These are phyloP conservation scores for Stephanodiscus triporus DNA, from an alignment of 108 stramenopile genomes.

Conservation along the genomic window DNA sequence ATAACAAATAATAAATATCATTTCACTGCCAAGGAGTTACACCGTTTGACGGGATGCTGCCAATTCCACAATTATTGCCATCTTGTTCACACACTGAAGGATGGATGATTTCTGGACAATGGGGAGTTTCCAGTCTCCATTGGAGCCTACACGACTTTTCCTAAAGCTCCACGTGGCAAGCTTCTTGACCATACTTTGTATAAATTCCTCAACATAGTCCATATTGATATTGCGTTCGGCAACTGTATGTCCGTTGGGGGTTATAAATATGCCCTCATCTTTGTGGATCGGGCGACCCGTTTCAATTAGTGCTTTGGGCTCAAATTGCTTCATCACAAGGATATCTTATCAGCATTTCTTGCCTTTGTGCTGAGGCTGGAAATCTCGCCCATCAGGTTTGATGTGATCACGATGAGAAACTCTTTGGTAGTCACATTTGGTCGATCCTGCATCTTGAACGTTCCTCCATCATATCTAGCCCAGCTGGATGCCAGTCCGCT, in stretches of 20 bases:
- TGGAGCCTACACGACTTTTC: slow-evolving; percentile 10
- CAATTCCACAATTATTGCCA: slow-evolving; percentile 10
- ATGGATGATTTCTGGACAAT: too few relatives aligned
- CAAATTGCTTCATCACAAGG: slow-evolving; percentile 9
- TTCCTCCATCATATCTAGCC: not conserved
- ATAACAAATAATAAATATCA: not conserved
- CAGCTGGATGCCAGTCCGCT: not conserved
- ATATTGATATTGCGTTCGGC: too few relatives aligned
- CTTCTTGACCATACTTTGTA: not conserved
- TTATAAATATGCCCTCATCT: too few relatives aligned
- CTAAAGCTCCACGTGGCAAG: slow-evolving; percentile 4
- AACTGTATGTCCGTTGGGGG: too few relatives aligned
- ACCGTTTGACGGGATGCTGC: slow-evolving; percentile 9
- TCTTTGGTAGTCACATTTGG: too few relatives aligned
- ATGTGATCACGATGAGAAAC: too few relatives aligned
- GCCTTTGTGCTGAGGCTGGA: too few relatives aligned
- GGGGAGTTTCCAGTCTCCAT: not conserved
- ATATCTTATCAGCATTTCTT: slow-evolving; percentile 2
- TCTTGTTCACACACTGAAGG: slow-evolving; percentile 1
- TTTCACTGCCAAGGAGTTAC: too few relatives aligned
- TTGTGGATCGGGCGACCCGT: slow-evolving; percentile 14
- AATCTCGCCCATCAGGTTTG: too few relatives aligned
- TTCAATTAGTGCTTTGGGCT: slow-evolving; percentile 26
- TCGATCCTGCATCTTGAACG: too few relatives aligned
- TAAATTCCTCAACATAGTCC: slow-evolving; percentile 18